Conservation (phyloP, 805 yeast genomes). For the Candida anglica region DNA sequence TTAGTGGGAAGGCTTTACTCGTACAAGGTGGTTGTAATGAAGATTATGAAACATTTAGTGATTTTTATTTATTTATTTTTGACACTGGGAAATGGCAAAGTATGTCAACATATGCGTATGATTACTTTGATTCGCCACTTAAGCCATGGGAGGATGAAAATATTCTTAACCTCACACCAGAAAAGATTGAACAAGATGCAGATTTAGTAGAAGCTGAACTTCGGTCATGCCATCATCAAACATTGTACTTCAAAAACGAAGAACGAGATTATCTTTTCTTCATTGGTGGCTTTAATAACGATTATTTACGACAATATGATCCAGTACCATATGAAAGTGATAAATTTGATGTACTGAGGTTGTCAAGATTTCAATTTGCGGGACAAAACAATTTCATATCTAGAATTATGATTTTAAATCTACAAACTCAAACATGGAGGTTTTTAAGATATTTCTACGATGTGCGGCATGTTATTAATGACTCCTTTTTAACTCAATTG, state of each 20-base stretch:
- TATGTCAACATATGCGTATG: conserved; percentile 29
- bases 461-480: conserved; percentile 19
- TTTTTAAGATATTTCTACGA: conserved; percentile 32
- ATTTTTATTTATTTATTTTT: conserved; percentile 30
- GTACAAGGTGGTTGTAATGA: conserved; percentile 41
- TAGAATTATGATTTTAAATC: conserved; percentile 32
- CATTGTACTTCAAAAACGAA: conserved; percentile 27
- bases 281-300: conserved; percentile 37
- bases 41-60: conserved; percentile 22
- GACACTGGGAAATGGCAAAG: conserved; percentile 30
- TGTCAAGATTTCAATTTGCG: conserved; percentile 24
- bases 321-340: conserved; percentile 23
- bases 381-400: conserved; percentile 23
- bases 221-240: conserved; percentile 38
- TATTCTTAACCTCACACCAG: conserved; percentile 14
- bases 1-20: conserved; percentile 25
- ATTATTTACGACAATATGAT: conserved; percentile 31
- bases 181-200: conserved; percentile 22
- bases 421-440: conserved; percentile 39
- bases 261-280: conserved; percentile 33
- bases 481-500: conserved; percentile 15
- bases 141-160: conserved; percentile 30
- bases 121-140: conserved; percentile 24
- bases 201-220: conserved; percentile 35
- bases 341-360: conserved; percentile 30